A percentile compares a stretch with the other conserved stretches of the same genome.
These are phyloP conservation scores for Lachancea meyersii DNA, from an alignment of 805 yeast species.

Conservation along the genomic window DNA sequence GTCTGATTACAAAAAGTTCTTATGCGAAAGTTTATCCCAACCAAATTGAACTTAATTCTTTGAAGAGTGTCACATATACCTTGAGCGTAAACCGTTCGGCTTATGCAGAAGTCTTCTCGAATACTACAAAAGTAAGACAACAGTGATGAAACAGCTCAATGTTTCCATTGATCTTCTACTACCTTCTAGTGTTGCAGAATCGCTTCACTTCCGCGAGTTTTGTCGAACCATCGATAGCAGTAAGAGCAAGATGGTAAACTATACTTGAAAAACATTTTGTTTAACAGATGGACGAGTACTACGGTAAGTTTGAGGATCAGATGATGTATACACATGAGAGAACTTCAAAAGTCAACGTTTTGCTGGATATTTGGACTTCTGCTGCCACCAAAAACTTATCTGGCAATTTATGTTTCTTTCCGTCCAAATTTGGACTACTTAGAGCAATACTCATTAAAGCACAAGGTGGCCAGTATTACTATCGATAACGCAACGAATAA, in stretches of 20 bases:
- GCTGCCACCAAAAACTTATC: constrained; percentile 2
- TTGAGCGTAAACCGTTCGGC: neutral
- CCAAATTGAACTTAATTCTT: neutral
- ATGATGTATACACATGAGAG: neutral
- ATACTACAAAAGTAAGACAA: neutral
- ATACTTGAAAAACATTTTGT: neutral
- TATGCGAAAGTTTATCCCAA: constrained; percentile 1
- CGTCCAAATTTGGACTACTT: constrained; percentile 1
- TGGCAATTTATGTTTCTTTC: constrained; percentile 5
- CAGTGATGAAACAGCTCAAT: neutral
- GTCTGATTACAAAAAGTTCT: constrained; percentile 3
- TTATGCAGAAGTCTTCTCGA: neutral
- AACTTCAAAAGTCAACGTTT: constrained; percentile 4
- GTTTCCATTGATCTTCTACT: neutral
- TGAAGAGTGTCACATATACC: neutral
- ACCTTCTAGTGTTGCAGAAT: neutral
- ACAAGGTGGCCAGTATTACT: constrained; percentile 4
- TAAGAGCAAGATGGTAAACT: neutral
- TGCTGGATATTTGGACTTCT: constrained; percentile 8
- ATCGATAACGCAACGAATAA: constrained; percentile 5
- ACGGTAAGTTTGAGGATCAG: neutral
- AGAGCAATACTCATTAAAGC: neutral
- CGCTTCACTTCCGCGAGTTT: neutral
- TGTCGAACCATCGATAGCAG: neutral
- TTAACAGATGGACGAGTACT: neutral